Evolutionary conservation across 139 green algal genomes (phyloP).

Genomic region (Chlamydomonas eustigma): DNA sequence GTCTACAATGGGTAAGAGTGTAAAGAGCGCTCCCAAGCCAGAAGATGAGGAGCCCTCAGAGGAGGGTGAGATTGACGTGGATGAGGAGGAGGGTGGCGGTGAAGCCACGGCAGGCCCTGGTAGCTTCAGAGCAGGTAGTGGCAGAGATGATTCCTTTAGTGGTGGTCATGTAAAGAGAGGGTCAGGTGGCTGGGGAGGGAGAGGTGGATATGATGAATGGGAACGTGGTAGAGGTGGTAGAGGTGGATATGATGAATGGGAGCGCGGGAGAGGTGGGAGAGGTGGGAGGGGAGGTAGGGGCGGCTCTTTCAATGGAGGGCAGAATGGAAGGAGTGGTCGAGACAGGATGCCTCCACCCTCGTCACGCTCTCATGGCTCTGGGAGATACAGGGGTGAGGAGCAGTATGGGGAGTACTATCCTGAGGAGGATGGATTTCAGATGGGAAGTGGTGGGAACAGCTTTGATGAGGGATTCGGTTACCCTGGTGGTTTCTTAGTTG

Average conservation of each 20-base stretch:
- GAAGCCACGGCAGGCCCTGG: neutral
- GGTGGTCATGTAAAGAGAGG: no score
- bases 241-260: neutral
- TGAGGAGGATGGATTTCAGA: neutral
- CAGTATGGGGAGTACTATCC: neutral
- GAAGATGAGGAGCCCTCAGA: neutral
- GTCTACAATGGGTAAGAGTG: neutral
- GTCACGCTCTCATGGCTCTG: neutral
- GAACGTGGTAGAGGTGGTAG: neutral
- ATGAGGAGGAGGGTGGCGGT: neutral
- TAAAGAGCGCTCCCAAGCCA: no score
- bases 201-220: neutral
- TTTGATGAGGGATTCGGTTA: neutral
- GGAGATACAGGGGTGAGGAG: neutral
- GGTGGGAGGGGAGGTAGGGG: neutral
- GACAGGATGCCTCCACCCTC: neutral
- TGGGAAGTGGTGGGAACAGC: neutral
- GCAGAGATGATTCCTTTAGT: neutral
- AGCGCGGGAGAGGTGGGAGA: neutral
- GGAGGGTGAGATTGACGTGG: conserved; percentile 7
- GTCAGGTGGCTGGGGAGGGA: no score
- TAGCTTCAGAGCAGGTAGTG: neutral
- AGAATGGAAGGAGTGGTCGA: neutral
- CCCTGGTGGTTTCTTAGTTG: neutral
- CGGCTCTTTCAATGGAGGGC: neutral